Evolutionary conservation across 2,329 filamentous ascomycete species (phyloP), one percentile per base, ranked within the genome.

Genomic region (Colletotrichum orchidophilum): DNA sequence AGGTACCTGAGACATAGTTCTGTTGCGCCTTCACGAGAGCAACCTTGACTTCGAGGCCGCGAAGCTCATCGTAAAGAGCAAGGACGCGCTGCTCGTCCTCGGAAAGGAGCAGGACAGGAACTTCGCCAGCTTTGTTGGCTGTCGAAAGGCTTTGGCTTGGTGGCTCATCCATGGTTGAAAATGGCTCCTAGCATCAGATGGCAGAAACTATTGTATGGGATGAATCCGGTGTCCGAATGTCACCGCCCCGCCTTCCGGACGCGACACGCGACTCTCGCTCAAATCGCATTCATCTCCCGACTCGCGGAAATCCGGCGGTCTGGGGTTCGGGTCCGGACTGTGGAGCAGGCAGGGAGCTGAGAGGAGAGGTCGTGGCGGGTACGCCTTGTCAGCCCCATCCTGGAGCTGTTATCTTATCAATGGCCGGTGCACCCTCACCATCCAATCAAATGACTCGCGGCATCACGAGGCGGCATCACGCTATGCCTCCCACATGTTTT

Each of bases 1-100:
- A 9, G 76, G 66, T 75, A 86, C 86, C 78, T 73, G 78, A 73
- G 21, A 75, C 74, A 68, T 83, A 78, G 8, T 75, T 74, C n/a
- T 82, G 78, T 57, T 86, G 85, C 5, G 87, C 87, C 54, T 82
- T 85, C 13, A 95, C 81, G 49, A 96, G 85, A 46, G 91, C 91
- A 66, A 91, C 88, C 81, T 96, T 92, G 26, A 96, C 83, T 76
- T 91, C 89, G 54, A 95, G 85, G 78, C 93, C 90, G 76, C 92
- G 90, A 29, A 94, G 83, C 74, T 88, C 87, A 78, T 95, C 91
- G 80, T 94, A 93, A 59, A 95, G 86, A 50, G 90, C 86, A 42
- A 96, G 84, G 31, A 92, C 87, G 73, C 86, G 86, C 75, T 87
- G 83, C 81, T 97, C 94, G 71, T 88, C 86, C 42, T 89, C 86